Base-by-base conservation (phyloP, 2,329 filamentous ascomycete genomes). In the Pseudogymnoascus sp. region DNA sequence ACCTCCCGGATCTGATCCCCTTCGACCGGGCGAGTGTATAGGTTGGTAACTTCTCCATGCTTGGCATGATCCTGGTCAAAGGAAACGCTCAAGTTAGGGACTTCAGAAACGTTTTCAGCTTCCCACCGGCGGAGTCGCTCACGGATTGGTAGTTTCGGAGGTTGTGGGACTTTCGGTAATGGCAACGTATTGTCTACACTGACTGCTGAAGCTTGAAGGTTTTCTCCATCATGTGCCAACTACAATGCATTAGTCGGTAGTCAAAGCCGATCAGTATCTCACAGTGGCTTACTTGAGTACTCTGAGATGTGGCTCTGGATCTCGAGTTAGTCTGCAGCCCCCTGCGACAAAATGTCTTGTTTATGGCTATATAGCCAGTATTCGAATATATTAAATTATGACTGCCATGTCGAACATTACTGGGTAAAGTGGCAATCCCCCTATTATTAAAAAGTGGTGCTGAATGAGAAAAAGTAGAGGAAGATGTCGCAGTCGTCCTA, bases 91-190 rank as follows among this genome's bases (percentile, higher is more conserved):
- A 31, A 16, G 50, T 8, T 16, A 33, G n/a, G 25, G 47, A 11
- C 47, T 10, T 56, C 50, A 18, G 50, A 21, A 33, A 35, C 11
- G 28, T 56, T 33, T 56, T 56, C 28, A 5, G 50, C 50, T 56
- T 56, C 50, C 59, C 59, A 60, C 7, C 21, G 33, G 25, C 59
- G 59, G 10, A 60, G 59, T 40, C 59, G 59, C 14, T 60, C 59
- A 60, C 59, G 59, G 38, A 60, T 60, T 38, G 18, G 59, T 7
- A 56, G 10, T 56, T 35, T 35, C 16, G 50, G 28, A 31, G 50
- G n/a, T 56, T 33, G 50, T 5, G 28, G 50, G 28, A 21, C 16
- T 56, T 56, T 33, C 16, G 28, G 28, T 28, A 56, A 56, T 35
- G 50, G 28, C n/a, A 33, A 35, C 33, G 28, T 11, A 33, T 18